phyloP scores from a whole-genome alignment of 1,284 basidiomycete species.

The Mycocalia duriaeana region DNA sequence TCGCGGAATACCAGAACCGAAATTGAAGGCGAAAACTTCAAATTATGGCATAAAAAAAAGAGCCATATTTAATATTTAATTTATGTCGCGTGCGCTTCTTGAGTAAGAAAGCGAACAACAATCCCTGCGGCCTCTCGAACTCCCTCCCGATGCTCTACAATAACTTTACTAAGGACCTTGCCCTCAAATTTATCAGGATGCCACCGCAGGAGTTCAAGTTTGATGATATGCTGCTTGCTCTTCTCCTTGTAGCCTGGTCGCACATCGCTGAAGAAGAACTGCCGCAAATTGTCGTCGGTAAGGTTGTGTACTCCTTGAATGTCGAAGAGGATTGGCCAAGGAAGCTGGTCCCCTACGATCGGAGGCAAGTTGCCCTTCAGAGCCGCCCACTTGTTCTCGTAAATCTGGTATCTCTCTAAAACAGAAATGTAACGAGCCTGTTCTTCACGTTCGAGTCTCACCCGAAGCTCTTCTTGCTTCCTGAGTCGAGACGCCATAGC shows the following conservation, averaged over 20 bases:
- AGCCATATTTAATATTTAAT: too few species aligned
- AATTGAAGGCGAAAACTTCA: too few species aligned
- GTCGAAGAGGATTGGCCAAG: constrained; percentile 39
- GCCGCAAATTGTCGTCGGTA: constrained; percentile 19
- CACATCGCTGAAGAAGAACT: constrained; percentile 34
- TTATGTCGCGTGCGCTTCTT: not conserved
- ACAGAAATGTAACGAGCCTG: too few species aligned
- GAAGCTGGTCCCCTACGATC: constrained; percentile 31
- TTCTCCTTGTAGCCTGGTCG: constrained; percentile 26
- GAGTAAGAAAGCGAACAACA: constrained; percentile 39
- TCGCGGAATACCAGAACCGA: too few species aligned
- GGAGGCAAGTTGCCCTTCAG: constrained; percentile 19
- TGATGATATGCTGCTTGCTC: constrained; percentile 31
- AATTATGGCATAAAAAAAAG: not conserved
- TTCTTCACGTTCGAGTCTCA: too few species aligned
- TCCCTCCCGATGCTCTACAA: constrained; percentile 33
- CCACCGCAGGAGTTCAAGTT: constrained; percentile 43
- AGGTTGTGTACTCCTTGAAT: constrained; percentile 17
- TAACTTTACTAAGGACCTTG: constrained; percentile 38
- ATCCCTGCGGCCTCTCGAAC: constrained; percentile 41
- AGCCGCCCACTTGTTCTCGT: constrained; percentile 36
- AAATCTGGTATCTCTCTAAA: constrained; percentile 17
- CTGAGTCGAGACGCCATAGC: not conserved
- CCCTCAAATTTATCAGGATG: constrained; percentile 49
- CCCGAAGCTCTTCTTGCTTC: not conserved